These are phyloP conservation scores for Jimgerdemannia lactiflua DNA, from an alignment of 192 early-diverging fungal species.

Conservation along the genomic window DNA sequence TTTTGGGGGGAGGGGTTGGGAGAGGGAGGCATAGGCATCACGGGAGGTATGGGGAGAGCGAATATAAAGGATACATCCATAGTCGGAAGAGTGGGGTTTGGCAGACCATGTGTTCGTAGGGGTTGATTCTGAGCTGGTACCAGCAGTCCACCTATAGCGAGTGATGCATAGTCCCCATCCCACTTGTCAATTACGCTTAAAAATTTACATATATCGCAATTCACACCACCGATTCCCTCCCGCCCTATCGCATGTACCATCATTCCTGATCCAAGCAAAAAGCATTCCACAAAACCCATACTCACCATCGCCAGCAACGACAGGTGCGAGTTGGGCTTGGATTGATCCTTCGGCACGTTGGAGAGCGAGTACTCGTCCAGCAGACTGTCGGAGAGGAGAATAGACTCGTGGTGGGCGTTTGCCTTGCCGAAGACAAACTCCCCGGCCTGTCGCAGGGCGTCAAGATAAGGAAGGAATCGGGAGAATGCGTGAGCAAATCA, in stretches of 20 bases:
- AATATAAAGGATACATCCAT: constrained; percentile 57
- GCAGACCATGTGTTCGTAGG: constrained; percentile 93
- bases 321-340: constrained; percentile 87
- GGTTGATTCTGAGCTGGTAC: constrained; percentile 78
- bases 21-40: constrained; percentile 5
- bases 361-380: constrained; percentile 89
- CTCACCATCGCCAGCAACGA: constrained; percentile 86
- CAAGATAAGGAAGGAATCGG: not conserved
- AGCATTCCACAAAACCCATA: not conserved
- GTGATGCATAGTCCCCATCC: not conserved
- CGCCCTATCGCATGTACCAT: too few species aligned
- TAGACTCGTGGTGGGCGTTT: constrained; percentile 53
- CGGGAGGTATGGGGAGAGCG: not conserved
- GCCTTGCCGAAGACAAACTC: constrained; percentile 84
- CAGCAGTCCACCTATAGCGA: constrained; percentile 73
- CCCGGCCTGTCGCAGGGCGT: constrained; percentile 48
- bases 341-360: constrained; percentile 65
- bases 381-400: constrained; percentile 76
- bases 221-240: too few species aligned
- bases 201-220: too few species aligned
- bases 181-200: too few species aligned
- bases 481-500: not conserved
- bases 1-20: not conserved
- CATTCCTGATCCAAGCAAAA: not conserved
- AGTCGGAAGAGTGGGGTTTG: constrained; percentile 94